Percentiles rank a stretch among this genome's conserved stretches.
phyloP scores from a whole-genome alignment of 148 eudicot species.

The Salicornia ramosissima region DNA sequence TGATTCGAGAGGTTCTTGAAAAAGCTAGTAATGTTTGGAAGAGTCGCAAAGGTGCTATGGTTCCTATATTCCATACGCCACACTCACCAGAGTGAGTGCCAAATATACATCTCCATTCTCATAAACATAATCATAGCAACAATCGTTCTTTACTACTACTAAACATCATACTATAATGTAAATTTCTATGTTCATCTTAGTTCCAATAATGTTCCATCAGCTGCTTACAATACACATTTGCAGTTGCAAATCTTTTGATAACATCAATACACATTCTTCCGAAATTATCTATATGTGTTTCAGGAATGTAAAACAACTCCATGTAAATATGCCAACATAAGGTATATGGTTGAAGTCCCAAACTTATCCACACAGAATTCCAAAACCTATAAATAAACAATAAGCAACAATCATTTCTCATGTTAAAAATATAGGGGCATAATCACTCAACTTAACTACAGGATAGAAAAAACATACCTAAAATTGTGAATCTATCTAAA shows the following conservation, averaged over 20 bases:
- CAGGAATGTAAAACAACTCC: not conserved
- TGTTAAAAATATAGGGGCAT: not conserved
- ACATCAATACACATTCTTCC: not conserved
- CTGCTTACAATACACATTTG: not conserved
- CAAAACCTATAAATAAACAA: not conserved
- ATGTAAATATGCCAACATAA: not conserved
- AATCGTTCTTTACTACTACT: not conserved
- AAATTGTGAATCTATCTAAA: conserved; percentile 13
- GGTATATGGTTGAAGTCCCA: not conserved
- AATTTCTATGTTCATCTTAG: not conserved
- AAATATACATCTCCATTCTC: not conserved
- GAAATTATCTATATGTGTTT: not conserved
- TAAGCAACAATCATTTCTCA: too few relatives aligned
- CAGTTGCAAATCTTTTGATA: not conserved
- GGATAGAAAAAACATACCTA: not conserved
- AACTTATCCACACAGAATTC: not conserved
- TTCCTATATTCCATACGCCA: too few relatives aligned
- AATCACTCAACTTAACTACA: not conserved
- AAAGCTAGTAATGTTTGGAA: too few relatives aligned
- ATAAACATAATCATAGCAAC: not conserved
- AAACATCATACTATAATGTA: not conserved
- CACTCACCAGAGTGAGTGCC: too few relatives aligned
- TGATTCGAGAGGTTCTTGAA: too few relatives aligned
- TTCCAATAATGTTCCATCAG: not conserved
- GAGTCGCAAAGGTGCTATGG: too few relatives aligned